Conservation (phyloP, 2,329 filamentous ascomycete genomes). For the Rosellinia necatrix region DNA sequence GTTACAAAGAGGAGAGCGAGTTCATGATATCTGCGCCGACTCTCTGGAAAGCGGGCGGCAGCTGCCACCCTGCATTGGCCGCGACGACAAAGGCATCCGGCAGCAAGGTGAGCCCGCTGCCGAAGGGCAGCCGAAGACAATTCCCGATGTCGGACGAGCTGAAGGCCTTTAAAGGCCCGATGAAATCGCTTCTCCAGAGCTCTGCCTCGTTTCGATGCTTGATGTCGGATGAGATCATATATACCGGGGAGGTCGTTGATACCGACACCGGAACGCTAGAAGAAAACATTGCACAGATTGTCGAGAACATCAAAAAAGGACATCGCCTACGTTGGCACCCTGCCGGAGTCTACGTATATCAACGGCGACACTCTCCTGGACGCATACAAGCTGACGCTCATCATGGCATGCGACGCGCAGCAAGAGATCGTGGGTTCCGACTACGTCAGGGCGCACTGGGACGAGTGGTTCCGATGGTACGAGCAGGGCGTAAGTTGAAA, state of each 20-base stretch:
- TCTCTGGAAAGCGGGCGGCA: conserved; percentile 21
- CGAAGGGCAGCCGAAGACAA: conserved; percentile 16
- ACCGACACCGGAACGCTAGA: neutral
- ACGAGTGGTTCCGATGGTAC: conserved; percentile 21
- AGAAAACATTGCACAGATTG: conserved; percentile 9
- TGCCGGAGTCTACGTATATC: conserved; percentile 6
- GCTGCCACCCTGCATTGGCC: conserved; percentile 2
- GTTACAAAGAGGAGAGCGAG: conserved; percentile 16
- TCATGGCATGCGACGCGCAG: conserved; percentile 18
- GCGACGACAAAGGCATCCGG: neutral
- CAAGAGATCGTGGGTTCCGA: conserved; percentile 16
- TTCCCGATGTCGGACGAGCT: conserved; percentile 21
- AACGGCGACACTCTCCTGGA: conserved; percentile 19
- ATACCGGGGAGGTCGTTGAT: conserved; percentile 24
- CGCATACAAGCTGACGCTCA: conserved; percentile 27
- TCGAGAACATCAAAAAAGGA: conserved; percentile 15
- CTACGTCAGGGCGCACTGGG: conserved; percentile 20
- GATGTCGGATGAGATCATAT: conserved; percentile 35
- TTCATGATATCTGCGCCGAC: conserved; percentile 8
- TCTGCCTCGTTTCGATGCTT: conserved; percentile 28
- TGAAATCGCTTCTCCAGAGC: conserved; percentile 32
- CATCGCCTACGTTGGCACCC: conserved; percentile 5
- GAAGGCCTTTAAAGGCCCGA: conserved; percentile 20
- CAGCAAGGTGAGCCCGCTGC: conserved; percentile 14
- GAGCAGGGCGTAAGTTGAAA: conserved; percentile 21